Percentiles rank a stretch among this genome's conserved stretches.
Conservation (phyloP, 75 land plant species). For the Sequoiadendron giganteum region DNA sequence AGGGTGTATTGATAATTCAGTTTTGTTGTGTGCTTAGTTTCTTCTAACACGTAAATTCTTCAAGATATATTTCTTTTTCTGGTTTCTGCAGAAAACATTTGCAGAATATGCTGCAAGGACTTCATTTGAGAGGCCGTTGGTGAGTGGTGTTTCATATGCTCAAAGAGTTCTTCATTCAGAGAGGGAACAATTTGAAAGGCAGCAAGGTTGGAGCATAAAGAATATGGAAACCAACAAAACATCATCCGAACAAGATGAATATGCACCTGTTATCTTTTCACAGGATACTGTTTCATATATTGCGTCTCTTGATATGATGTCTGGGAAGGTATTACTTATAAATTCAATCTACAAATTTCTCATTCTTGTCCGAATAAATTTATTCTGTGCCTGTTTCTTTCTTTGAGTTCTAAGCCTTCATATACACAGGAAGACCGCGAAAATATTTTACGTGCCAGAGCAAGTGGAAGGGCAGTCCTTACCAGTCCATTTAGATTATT, state of each 20-base stretch:
- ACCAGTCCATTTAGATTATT: conserved; percentile 81
- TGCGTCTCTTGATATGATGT: conserved; percentile 90
- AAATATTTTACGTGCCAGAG: conserved; percentile 83
- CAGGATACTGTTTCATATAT: conserved; percentile 84
- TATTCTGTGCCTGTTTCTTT: neutral
- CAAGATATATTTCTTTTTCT: neutral
- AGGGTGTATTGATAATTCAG: neutral
- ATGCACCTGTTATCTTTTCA: conserved; percentile 86
- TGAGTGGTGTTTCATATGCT: conserved; percentile 96
- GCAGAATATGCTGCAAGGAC: conserved; percentile 86
- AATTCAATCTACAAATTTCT: neutral
- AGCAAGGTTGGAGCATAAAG: conserved; percentile 87
- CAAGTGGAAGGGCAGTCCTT: conserved; percentile 86
- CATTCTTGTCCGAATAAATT: too few species aligned
- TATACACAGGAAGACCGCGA: conserved; percentile 80
- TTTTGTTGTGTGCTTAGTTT: neutral
- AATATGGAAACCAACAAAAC: conserved; percentile 75
- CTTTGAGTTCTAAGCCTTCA: neutral
- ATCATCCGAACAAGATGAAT: conserved; percentile 70
- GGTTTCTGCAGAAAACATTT: conserved; percentile 77
- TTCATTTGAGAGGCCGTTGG: conserved; percentile 94
- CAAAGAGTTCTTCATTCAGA: conserved; percentile 73
- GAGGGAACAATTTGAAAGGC: conserved; percentile 69
- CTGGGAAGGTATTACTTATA: conserved; percentile 61
- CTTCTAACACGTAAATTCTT: neutral